These are phyloP conservation scores for Suhomyces kilbournensis DNA, from an alignment of 805 yeast species.

Conservation along the genomic window DNA sequence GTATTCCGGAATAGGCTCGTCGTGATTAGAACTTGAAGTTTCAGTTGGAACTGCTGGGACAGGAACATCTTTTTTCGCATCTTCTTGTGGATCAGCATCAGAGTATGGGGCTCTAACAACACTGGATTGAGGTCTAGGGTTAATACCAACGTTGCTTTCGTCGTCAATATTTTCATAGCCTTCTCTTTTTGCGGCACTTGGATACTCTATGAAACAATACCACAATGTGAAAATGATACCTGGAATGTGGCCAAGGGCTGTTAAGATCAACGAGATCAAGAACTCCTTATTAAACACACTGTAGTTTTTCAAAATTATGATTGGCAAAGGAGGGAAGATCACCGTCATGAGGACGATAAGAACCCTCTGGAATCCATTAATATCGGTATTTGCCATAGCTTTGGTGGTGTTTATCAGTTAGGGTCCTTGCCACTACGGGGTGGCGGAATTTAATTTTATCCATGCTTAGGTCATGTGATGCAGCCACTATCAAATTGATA, in stretches of 20 bases:
- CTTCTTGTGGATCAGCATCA: neutral
- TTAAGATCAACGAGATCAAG: constrained; percentile 27
- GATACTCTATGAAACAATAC: constrained; percentile 10
- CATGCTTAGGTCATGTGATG: neutral
- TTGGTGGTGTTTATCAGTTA: neutral
- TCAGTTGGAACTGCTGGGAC: neutral
- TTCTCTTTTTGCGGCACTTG: constrained; percentile 6
- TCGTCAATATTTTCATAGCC: constrained; percentile 25
- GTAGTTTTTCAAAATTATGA: constrained; percentile 28
- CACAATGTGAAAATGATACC: constrained; percentile 33
- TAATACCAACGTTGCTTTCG: constrained; percentile 5
- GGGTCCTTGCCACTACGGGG: neutral
- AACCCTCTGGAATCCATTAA: constrained; percentile 13
- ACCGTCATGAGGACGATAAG: constrained; percentile 31
- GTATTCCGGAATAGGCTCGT: neutral
- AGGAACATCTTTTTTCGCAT: neutral
- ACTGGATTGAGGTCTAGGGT: neutral
- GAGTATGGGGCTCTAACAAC: neutral
- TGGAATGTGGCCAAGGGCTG: constrained; percentile 32
- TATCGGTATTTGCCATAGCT: neutral
- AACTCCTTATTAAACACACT: constrained; percentile 34
- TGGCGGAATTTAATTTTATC: neutral
- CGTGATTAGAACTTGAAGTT: neutral
- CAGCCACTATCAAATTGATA: neutral
- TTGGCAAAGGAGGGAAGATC: constrained; percentile 39